A percentile compares a stretch with the other conserved stretches of the same genome.
phyloP scores from a whole-genome alignment of 345 rosid species.

The Arabidopsis thaliana region DNA sequence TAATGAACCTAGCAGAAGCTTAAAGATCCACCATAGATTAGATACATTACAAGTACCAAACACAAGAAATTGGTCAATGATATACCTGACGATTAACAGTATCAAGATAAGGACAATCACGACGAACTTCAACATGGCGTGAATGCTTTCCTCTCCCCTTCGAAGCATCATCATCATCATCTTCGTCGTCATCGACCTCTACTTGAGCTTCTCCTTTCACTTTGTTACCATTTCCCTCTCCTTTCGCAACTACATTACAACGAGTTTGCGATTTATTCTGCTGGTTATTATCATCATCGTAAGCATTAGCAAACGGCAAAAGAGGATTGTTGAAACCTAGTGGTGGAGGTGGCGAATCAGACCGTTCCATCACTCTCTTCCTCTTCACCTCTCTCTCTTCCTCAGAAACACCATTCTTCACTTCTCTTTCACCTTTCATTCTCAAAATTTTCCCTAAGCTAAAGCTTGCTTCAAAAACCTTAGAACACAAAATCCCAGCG shows the following conservation, averaged over 20 bases:
- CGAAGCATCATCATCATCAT: slow-evolving; percentile 41
- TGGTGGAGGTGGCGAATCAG: slow-evolving; percentile 50
- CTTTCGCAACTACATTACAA: slow-evolving; percentile 3
- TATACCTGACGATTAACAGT: slow-evolving; percentile 98
- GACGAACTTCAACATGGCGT: slow-evolving; percentile 74
- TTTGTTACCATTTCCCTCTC: slow-evolving; percentile 39
- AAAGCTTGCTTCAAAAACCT: slow-evolving; percentile 35
- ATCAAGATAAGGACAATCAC: slow-evolving; percentile 97
- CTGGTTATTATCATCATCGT: slow-evolving; percentile 56
- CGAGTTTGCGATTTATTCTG: slow-evolving; percentile 32
- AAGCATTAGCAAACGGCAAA: slow-evolving; percentile 59
- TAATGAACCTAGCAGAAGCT: background rate
- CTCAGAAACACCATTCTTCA: slow-evolving; percentile 44
- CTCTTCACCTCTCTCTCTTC: slow-evolving; percentile 56
- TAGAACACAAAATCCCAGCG: slow-evolving; percentile 30
- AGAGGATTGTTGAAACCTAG: slow-evolving; percentile 67
- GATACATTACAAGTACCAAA: background rate
- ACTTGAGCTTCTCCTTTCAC: slow-evolving; percentile 1
- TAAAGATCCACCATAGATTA: slow-evolving; percentile 4
- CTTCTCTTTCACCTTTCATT: slow-evolving; percentile 55
- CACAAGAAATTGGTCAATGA: background rate
- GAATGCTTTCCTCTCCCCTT: slow-evolving; percentile 47
- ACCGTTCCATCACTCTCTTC: slow-evolving; percentile 49
- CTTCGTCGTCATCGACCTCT: slow-evolving; percentile 54
- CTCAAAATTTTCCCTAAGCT: background rate